Conservation (phyloP, 306 rosid species). For the Pterocarpus santalinus region DNA sequence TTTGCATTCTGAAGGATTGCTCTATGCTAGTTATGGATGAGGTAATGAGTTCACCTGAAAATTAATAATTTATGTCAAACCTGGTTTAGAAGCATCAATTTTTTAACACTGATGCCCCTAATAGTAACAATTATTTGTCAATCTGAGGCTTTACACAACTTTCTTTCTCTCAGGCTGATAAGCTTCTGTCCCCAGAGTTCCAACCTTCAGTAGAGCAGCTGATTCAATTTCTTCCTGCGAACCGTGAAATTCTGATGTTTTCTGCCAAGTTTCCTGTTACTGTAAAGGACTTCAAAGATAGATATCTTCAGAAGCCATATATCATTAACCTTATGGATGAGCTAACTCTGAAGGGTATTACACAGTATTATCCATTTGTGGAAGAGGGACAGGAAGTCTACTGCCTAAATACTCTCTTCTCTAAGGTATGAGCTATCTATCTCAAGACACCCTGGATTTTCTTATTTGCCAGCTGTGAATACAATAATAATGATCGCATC, state of each 20-base stretch:
- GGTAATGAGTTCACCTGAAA: slow-evolving; percentile 57
- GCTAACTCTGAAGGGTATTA: slow-evolving; percentile 96
- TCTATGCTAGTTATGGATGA: slow-evolving; percentile 96
- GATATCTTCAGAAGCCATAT: slow-evolving; percentile 87
- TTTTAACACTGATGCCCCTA: background rate
- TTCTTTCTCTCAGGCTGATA: slow-evolving; percentile 77
- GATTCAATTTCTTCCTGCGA: slow-evolving; percentile 80
- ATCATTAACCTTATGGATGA: slow-evolving; percentile 98
- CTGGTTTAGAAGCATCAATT: slow-evolving; percentile 2
- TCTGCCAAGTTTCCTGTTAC: slow-evolving; percentile 99
- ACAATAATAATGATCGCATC: slow-evolving; percentile 3
- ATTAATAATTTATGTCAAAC: slow-evolving; percentile 11
- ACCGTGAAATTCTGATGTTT: slow-evolving; percentile 91
- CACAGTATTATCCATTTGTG: slow-evolving; percentile 95
- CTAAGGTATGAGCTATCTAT: slow-evolving; percentile 70
- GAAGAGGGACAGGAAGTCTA: slow-evolving; percentile 99
- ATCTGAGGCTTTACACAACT: slow-evolving; percentile 8
- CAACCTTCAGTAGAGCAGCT: slow-evolving; percentile 95
- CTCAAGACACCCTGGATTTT: background rate
- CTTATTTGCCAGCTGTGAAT: slow-evolving; percentile 17
- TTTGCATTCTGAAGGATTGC: slow-evolving; percentile 85
- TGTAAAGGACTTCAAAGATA: slow-evolving; percentile 94
- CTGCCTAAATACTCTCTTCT: slow-evolving; percentile 98
- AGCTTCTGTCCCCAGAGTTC: slow-evolving; percentile 96
- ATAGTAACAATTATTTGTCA: too few species aligned